Conservation (phyloP, 208 protist genomes). For the Trypanosoma platydactyli region DNA sequence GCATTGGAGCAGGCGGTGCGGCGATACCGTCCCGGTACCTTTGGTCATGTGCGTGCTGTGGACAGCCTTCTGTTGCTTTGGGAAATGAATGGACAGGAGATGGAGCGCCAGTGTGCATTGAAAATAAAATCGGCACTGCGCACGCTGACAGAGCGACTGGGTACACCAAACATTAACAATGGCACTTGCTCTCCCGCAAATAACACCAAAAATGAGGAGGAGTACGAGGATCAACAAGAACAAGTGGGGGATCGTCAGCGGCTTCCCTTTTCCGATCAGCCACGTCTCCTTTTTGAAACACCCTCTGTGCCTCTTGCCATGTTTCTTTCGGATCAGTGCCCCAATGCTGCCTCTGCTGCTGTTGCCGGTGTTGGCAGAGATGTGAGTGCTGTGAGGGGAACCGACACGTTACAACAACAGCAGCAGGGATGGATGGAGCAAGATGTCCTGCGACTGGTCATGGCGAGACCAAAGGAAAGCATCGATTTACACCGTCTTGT, state of each 20-base stretch:
- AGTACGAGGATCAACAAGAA: slow-evolving; percentile 19
- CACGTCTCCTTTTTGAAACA: slow-evolving; percentile 21
- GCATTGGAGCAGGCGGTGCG: slow-evolving; percentile 20
- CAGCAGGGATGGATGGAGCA: slow-evolving; percentile 32
- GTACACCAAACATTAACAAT: slow-evolving; percentile 3
- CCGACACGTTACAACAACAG: not conserved
- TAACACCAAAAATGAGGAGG: slow-evolving; percentile 18
- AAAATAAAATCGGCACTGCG: slow-evolving; percentile 15
- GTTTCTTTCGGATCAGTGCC: slow-evolving; percentile 10
- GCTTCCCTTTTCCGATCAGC: slow-evolving; percentile 1
- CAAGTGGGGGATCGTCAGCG: not conserved
- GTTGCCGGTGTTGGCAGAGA: not conserved
- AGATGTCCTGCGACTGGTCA: slow-evolving; percentile 66
- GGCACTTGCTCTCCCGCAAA: not conserved
- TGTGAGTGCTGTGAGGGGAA: not conserved
- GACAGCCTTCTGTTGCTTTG: slow-evolving; percentile 36
- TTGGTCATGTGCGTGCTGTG: slow-evolving; percentile 47
- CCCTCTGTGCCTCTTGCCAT: slow-evolving; percentile 27
- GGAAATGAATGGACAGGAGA: slow-evolving; percentile 33
- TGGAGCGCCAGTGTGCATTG: slow-evolving; percentile 33
- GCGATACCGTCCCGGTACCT: slow-evolving; percentile 34
- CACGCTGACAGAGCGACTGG: not conserved
- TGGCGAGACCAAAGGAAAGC: slow-evolving; percentile 39
- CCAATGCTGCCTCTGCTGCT: not conserved
- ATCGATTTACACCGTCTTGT: slow-evolving; percentile 69